phyloP scores from a whole-genome alignment of 2,329 filamentous ascomycete genomes.

The Penicillium sclerotiorum region DNA sequence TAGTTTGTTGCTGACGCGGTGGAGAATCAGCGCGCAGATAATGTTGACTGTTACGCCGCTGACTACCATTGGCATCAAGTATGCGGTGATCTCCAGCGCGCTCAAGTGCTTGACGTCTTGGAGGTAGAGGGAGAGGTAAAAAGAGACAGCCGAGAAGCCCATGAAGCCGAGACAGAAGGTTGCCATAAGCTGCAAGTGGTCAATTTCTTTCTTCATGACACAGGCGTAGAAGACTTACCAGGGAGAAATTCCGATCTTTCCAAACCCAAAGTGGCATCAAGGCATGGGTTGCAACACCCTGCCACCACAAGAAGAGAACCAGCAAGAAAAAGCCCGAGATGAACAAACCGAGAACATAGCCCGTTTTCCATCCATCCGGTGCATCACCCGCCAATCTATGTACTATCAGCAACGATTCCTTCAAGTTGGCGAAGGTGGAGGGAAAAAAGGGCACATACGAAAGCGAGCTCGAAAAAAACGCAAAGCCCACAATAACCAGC shows the following conservation, averaged over 20 bases:
- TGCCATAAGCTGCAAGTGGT: constrained; percentile 52
- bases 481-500: constrained; percentile 66
- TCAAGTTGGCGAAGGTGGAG: not conserved
- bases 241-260: constrained; percentile 65
- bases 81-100: constrained; percentile 62
- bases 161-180: constrained; percentile 64
- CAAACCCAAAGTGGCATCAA: constrained; percentile 60
- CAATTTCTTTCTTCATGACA: not conserved
- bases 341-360: constrained; percentile 65
- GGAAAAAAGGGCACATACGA: constrained; percentile 47
- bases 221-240: constrained; percentile 46
- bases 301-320: constrained; percentile 63
- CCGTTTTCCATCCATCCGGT: constrained; percentile 62
- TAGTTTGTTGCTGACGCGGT: constrained; percentile 65
- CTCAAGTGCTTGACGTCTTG: constrained; percentile 58
- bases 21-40: constrained; percentile 63
- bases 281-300: constrained; percentile 54
- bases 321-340: constrained; percentile 62
- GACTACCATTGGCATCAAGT: constrained; percentile 67
- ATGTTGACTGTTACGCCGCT: constrained; percentile 66
- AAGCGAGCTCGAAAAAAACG: constrained; percentile 64
- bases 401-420: constrained; percentile 5
- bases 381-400: constrained; percentile 55
- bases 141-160: constrained; percentile 62
- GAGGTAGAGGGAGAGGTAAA: constrained; percentile 68